phyloP scores from a whole-genome alignment of 2,329 filamentous ascomycete species.

The Septoria linicola region DNA sequence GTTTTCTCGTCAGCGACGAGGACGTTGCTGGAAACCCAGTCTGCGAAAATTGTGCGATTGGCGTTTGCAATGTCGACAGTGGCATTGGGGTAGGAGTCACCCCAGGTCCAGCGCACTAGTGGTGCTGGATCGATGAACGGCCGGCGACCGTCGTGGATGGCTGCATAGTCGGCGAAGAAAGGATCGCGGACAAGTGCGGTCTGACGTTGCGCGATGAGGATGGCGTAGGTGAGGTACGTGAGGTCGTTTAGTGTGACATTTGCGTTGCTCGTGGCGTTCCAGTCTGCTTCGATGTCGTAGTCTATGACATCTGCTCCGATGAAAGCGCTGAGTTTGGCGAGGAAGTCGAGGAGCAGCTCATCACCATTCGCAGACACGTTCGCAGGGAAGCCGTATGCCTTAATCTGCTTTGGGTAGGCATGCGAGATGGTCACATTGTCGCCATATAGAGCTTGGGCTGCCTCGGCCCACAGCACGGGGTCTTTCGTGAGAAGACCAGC shows the following conservation, averaged over 20 bases:
- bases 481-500: constrained; percentile 50
- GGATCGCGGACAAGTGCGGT: constrained; percentile 48
- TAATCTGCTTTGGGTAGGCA: constrained; percentile 45
- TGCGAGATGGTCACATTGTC: constrained; percentile 46
- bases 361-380: constrained; percentile 40
- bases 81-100: constrained; percentile 42
- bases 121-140: constrained; percentile 54
- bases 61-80: constrained; percentile 45
- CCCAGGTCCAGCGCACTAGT: constrained; percentile 50
- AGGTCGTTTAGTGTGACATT: constrained; percentile 38
- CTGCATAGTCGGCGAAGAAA: constrained; percentile 53
- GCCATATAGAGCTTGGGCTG: constrained; percentile 48
- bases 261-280: constrained; percentile 37
- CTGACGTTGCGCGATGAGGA: constrained; percentile 51
- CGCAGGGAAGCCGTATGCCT: constrained; percentile 46
- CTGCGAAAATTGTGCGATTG: constrained; percentile 52
- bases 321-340: constrained; percentile 46
- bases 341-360: constrained; percentile 44
- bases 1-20: constrained; percentile 44
- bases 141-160: constrained; percentile 45
- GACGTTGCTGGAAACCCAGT: constrained; percentile 51
- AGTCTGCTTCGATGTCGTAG: constrained; percentile 41
- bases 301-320: constrained; percentile 41
- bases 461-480: constrained; percentile 45
- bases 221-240: constrained; percentile 48